These are phyloP conservation scores for Blastomyces emzantsi DNA, from an alignment of 2,329 filamentous ascomycete species.

Conservation along the genomic window DNA sequence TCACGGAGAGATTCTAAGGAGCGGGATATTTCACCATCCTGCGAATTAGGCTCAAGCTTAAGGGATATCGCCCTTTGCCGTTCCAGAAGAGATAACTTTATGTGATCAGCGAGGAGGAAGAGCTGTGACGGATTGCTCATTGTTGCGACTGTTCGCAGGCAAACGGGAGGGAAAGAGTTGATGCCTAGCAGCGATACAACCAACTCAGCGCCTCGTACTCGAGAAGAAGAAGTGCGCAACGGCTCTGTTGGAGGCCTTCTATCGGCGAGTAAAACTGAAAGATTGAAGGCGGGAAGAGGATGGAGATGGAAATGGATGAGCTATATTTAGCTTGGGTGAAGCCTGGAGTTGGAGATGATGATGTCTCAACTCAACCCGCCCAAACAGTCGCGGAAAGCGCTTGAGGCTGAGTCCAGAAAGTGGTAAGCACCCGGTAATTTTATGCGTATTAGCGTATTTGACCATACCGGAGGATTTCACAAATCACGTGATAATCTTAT, in stretches of 20 bases:
- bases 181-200: neutral
- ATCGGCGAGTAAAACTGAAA: neutral
- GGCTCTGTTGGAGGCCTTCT: neutral
- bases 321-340: neutral
- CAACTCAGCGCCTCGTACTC: neutral
- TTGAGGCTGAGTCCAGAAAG: neutral
- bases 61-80: slow-evolving; percentile 76
- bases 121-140: slow-evolving; percentile 60
- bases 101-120: slow-evolving; percentile 87
- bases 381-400: neutral
- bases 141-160: slow-evolving; percentile 18
- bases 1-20: slow-evolving; percentile 80
- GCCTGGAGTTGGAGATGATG: neutral
- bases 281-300: neutral
- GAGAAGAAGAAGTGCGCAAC: neutral
- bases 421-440: neutral
- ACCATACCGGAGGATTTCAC: neutral
- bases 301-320: neutral
- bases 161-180: neutral
- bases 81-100: slow-evolving; percentile 91
- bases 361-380: neutral
- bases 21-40: slow-evolving; percentile 80
- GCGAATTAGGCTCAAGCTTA: slow-evolving; percentile 65
- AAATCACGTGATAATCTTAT: neutral
- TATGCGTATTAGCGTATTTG: neutral